Evolutionary conservation across 257 asterid species (phyloP).

Genomic region (Jaltomata sinuosa): DNA sequence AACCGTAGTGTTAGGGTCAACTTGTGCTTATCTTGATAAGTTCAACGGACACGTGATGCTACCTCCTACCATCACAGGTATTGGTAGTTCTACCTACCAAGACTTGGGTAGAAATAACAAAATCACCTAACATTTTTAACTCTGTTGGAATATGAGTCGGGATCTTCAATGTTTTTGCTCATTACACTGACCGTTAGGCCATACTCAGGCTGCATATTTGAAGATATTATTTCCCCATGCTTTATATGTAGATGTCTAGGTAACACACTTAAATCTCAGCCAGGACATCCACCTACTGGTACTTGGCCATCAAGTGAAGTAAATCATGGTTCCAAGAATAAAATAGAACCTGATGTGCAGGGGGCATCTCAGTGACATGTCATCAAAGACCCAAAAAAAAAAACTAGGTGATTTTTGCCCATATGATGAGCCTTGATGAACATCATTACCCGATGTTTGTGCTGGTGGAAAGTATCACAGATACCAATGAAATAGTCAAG

Average conservation of each 20-base stretch:
- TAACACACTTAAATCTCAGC: neutral
- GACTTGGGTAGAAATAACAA: neutral
- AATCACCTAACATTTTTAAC: neutral
- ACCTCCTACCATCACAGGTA: neutral
- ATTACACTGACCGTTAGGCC: neutral
- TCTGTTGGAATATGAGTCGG: neutral
- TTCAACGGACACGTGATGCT: neutral
- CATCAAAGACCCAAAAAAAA: neutral
- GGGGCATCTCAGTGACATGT: neutral
- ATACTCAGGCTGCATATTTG: neutral
- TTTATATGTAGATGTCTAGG: neutral
- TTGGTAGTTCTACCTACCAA: neutral
- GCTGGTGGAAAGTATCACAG: neutral
- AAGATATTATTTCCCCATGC: neutral
- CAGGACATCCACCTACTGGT: neutral
- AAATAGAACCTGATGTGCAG: no score
- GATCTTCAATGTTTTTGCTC: neutral
- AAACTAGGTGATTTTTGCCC: neutral
- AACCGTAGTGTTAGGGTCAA: neutral
- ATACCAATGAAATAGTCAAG: neutral
- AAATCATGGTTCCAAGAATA: neutral
- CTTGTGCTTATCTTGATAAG: neutral
- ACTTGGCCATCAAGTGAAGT: neutral
- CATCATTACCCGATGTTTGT: neutral
- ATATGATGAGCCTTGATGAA: neutral